A percentile compares a stretch with the other conserved stretches of the same genome.
Conservation (phyloP, 2,329 filamentous ascomycete genomes). For the Immersiporthe knoxdaviesiana region DNA sequence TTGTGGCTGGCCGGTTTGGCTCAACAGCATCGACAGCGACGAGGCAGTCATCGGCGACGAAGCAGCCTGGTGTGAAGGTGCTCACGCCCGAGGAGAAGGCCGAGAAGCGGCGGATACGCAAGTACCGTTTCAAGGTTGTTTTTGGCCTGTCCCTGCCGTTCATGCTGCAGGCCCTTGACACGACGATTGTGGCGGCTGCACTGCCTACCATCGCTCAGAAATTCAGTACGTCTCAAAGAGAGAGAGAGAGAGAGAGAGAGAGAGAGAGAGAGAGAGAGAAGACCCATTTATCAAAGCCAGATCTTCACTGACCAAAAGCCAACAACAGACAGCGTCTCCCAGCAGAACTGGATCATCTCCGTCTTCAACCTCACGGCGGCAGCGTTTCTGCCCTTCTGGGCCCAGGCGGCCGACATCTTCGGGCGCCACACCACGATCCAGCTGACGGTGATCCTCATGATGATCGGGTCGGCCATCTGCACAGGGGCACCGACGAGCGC, state of each 20-base stretch:
- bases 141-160: slow-evolving; percentile 63
- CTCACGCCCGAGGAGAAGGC: slow-evolving; percentile 35
- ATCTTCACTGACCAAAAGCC: slow-evolving; percentile 14
- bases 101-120: slow-evolving; percentile 40
- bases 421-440: slow-evolving; percentile 64
- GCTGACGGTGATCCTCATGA: slow-evolving; percentile 57
- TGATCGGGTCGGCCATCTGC: slow-evolving; percentile 65
- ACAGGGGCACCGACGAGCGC: slow-evolving; percentile 56
- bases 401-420: slow-evolving; percentile 67
- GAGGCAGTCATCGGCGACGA: not conserved
- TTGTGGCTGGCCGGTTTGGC: too few species aligned
- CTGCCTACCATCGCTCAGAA: slow-evolving; percentile 66
- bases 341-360: slow-evolving; percentile 72
- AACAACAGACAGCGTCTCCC: slow-evolving; percentile 51
- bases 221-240: slow-evolving; percentile 51
- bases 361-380: slow-evolving; percentile 70
- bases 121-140: slow-evolving; percentile 62
- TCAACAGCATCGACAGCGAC: not conserved
- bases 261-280: not conserved
- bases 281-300: not conserved
- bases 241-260: not conserved
- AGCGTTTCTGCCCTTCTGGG: slow-evolving; percentile 68
- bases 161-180: slow-evolving; percentile 64
- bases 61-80: not conserved
- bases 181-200: slow-evolving; percentile 65